These are phyloP conservation scores for Fagopyrum homotropicum DNA, from an alignment of 148 eudicot species.

Conservation along the genomic window DNA sequence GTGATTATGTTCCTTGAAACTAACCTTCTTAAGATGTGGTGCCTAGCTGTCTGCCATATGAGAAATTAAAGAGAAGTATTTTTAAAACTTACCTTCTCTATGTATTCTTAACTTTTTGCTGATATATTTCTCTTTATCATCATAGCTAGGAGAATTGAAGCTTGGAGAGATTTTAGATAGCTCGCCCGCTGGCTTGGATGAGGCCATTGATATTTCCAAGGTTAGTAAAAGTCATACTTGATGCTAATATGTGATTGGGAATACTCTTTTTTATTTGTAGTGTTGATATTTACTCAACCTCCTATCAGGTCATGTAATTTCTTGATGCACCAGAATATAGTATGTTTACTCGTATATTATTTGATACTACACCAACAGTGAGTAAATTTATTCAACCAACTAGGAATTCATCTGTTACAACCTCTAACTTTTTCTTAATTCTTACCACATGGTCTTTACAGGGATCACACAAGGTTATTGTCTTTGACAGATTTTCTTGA, in stretches of 20 bases:
- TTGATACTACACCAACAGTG: constrained; percentile 97
- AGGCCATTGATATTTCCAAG: constrained; percentile 95
- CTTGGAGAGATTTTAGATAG: constrained; percentile 94
- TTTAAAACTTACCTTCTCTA: neutral
- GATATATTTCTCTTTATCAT: constrained; percentile 13
- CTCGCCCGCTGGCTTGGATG: constrained; percentile 97
- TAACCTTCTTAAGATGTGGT: no score
- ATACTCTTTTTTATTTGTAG: constrained; percentile 3
- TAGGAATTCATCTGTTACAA: neutral
- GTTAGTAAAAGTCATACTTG: constrained; percentile 16
- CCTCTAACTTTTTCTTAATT: neutral
- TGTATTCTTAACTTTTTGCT: neutral
- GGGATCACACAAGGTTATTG: constrained; percentile 93
- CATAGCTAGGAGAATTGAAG: constrained; percentile 77
- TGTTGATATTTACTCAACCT: constrained; percentile 15
- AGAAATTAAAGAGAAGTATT: no score
- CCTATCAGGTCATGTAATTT: no score
- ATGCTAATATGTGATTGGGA: neutral
- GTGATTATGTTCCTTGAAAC: no score
- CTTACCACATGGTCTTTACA: constrained; percentile 21
- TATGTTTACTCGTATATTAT: constrained; percentile 81
- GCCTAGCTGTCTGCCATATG: no score
- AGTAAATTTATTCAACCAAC: constrained; percentile 12
- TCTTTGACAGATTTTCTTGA: constrained; percentile 95
- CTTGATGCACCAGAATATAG: no score